Evolutionary conservation across 257 asterid species (phyloP).

Genomic region (Verbascum thapsus): DNA sequence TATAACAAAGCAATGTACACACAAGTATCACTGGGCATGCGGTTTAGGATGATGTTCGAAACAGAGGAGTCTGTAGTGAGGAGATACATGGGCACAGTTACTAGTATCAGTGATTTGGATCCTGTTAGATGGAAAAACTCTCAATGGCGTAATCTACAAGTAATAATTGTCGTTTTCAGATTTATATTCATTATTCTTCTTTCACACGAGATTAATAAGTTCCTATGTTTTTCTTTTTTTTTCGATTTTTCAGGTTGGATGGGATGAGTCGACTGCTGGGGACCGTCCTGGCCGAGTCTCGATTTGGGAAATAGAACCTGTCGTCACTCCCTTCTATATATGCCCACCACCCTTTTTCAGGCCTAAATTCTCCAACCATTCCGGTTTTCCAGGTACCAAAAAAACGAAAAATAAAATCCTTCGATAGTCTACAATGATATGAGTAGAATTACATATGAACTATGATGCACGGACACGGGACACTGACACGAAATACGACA

Average conservation of each 20-base stretch:
- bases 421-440: too few relatives aligned
- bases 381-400: slow-evolving; percentile 69
- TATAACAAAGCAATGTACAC: slow-evolving; percentile 87
- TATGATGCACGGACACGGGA: too few relatives aligned
- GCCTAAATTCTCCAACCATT: slow-evolving; percentile 75
- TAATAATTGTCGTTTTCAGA: too few relatives aligned
- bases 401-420: not conserved
- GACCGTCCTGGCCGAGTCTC: slow-evolving; percentile 94
- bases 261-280: slow-evolving; percentile 99
- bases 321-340: slow-evolving; percentile 86
- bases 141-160: slow-evolving; percentile 99
- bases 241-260: slow-evolving; percentile 66
- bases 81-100: slow-evolving; percentile 93
- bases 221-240: not conserved
- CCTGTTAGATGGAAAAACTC: slow-evolving; percentile 84
- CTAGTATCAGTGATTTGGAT: slow-evolving; percentile 80
- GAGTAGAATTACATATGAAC: too few relatives aligned
- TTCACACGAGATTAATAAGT: too few relatives aligned
- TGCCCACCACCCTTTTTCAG: slow-evolving; percentile 97
- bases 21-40: slow-evolving; percentile 87
- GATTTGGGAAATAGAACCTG: slow-evolving; percentile 93
- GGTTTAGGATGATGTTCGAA: slow-evolving; percentile 98
- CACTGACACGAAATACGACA: too few relatives aligned
- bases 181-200: too few relatives aligned
- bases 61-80: slow-evolving; percentile 94